phyloP scores from a whole-genome alignment of 768 basidiomycete species.

The Strobilomyces confusus region DNA sequence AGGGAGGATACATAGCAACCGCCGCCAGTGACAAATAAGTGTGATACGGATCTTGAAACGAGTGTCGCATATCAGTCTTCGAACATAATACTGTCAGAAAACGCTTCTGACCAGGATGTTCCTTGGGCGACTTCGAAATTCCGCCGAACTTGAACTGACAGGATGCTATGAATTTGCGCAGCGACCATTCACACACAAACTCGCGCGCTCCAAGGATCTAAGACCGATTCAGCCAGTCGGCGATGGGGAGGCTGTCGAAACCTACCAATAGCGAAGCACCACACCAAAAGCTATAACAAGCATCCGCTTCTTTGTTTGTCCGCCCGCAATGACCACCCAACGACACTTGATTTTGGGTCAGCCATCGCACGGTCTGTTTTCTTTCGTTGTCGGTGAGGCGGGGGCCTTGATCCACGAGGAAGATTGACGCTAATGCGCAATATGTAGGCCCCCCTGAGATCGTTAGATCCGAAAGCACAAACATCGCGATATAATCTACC shows the following conservation, averaged over 20 bases:
- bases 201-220: constrained; percentile 67
- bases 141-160: constrained; percentile 92
- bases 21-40: constrained; percentile 89
- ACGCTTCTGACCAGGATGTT: constrained; percentile 60
- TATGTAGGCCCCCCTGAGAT: constrained; percentile 86
- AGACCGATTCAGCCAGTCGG: background rate
- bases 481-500: constrained; percentile 43
- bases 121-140: constrained; percentile 78
- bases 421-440: constrained; percentile 76
- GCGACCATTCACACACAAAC: constrained; percentile 52
- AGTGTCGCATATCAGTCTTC: constrained; percentile 6
- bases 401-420: constrained; percentile 39
- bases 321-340: constrained; percentile 85
- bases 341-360: constrained; percentile 58
- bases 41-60: constrained; percentile 79
- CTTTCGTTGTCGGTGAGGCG: constrained; percentile 37
- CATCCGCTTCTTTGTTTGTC: constrained; percentile 83
- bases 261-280: constrained; percentile 73
- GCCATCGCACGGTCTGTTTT: constrained; percentile 66
- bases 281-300: constrained; percentile 98
- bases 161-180: constrained; percentile 59
- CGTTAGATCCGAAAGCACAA: background rate
- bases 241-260: background rate
- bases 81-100: background rate
- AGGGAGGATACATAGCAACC: constrained; percentile 61